Conservation (phyloP, 768 basidiomycete species). For the Agaricus sinodeliciosus region DNA sequence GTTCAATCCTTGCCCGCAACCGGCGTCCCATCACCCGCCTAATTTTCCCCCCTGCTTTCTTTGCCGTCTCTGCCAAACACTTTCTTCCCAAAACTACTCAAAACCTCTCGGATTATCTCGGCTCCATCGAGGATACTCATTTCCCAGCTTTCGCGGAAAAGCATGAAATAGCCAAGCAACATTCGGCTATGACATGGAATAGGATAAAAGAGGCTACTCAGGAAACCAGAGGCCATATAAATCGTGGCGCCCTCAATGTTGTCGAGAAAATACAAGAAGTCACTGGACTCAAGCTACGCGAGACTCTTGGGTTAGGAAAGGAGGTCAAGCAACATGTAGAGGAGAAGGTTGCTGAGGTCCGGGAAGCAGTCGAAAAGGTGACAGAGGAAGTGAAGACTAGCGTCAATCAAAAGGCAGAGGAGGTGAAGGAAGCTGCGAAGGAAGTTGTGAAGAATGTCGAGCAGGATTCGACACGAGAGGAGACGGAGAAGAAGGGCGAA, state of each 20-base stretch:
- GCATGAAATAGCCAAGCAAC: slow-evolving; percentile 58
- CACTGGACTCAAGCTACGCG: slow-evolving; percentile 69
- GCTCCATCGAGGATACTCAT: slow-evolving; percentile 63
- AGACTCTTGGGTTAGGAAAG: slow-evolving; percentile 43
- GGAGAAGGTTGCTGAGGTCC: slow-evolving; percentile 17
- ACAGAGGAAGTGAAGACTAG: slow-evolving; percentile 6
- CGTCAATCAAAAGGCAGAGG: slow-evolving; percentile 12
- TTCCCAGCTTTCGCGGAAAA: slow-evolving; percentile 63
- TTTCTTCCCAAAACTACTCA: slow-evolving; percentile 81
- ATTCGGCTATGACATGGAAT: slow-evolving; percentile 53
- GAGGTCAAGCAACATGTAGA: slow-evolving; percentile 15
- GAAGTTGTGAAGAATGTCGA: not conserved
- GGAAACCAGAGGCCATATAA: slow-evolving; percentile 37
- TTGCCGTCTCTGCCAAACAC: slow-evolving; percentile 64
- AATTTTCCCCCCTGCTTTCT: slow-evolving; percentile 69
- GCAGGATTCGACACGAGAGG: slow-evolving; percentile 14
- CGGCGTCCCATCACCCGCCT: slow-evolving; percentile 63
- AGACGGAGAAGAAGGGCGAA: slow-evolving; percentile 17
- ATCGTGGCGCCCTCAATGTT: slow-evolving; percentile 35
- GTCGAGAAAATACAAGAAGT: slow-evolving; percentile 55
- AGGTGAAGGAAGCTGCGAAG: slow-evolving; percentile 11
- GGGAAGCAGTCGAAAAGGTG: slow-evolving; percentile 21
- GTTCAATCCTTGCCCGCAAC: slow-evolving; percentile 80
- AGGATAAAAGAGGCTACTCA: slow-evolving; percentile 45
- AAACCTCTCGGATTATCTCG: slow-evolving; percentile 63